phyloP scores from a whole-genome alignment of 176 grass and related monocot genomes.

The Aegilops sharonensis region DNA sequence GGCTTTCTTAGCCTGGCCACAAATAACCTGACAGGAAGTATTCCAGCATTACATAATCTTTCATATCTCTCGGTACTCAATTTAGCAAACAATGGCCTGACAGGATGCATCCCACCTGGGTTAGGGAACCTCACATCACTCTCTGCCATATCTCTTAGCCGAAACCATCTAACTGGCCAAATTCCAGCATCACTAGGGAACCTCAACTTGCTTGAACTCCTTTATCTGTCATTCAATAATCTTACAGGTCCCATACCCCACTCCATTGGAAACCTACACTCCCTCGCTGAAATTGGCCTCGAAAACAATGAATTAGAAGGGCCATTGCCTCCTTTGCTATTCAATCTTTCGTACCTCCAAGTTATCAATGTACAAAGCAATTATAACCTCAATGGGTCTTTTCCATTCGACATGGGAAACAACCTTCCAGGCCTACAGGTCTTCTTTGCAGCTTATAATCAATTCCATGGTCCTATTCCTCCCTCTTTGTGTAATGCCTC shows the following conservation, averaged over 20 bases:
- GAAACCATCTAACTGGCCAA: background rate
- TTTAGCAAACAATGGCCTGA: background rate
- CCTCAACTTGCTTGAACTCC: background rate
- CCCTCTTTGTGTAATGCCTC: conserved; percentile 24
- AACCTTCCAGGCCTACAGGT: background rate
- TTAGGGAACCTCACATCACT: conserved; percentile 21
- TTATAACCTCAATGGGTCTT: background rate
- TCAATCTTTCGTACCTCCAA: conserved; percentile 10
- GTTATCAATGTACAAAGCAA: background rate
- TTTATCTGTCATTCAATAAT: background rate
- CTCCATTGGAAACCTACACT: background rate
- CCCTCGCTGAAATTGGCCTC: background rate
- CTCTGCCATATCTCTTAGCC: background rate
- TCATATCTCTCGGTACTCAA: background rate
- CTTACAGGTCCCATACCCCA: background rate
- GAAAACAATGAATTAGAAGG: background rate
- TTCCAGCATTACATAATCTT: background rate
- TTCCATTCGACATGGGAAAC: background rate
- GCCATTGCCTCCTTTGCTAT: background rate
- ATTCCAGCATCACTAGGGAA: conserved; percentile 24
- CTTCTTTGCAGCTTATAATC: background rate
- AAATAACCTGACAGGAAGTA: background rate
- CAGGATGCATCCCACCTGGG: background rate
- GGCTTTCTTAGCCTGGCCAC: fast-evolving
- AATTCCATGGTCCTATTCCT: conserved; percentile 11